Percentiles rank a stretch among this genome's conserved stretches.
These are phyloP conservation scores for Pyropia yezoensis DNA, from an alignment of 23 red algal species.

Conservation along the genomic window DNA sequence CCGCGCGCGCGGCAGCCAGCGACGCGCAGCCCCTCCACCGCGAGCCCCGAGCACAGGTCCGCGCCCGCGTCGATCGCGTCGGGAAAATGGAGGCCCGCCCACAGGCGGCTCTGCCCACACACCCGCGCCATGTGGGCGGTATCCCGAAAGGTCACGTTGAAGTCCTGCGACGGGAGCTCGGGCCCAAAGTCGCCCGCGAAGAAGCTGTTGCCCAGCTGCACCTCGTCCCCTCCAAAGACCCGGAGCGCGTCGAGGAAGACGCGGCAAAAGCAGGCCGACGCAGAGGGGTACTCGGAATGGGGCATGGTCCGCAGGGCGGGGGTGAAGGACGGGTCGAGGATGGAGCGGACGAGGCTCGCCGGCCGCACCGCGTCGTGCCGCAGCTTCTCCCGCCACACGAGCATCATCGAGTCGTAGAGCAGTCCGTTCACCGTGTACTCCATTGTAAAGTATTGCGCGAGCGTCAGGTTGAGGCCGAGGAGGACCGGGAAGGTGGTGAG, in stretches of 20 bases:
- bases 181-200: not conserved
- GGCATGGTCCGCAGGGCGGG: conserved; percentile 23
- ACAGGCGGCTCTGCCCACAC: conserved; percentile 33
- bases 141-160: conserved; percentile 15
- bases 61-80: conserved; percentile 6
- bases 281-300: conserved; percentile 30
- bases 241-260: not conserved
- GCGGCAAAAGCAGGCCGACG: conserved; percentile 9
- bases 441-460: conserved; percentile 11
- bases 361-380: conserved; percentile 25
- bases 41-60: conserved; percentile 13
- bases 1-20: too few relatives aligned
- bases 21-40: too few relatives aligned
- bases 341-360: too few relatives aligned
- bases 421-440: conserved; percentile 6
- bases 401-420: conserved; percentile 15
- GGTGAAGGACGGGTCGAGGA: too few relatives aligned
- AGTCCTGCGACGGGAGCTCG: not conserved
- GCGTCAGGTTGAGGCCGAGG: conserved; percentile 1
- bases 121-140: conserved; percentile 2
- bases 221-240: too few relatives aligned
- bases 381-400: conserved; percentile 31
- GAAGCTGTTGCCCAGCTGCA: too few relatives aligned
- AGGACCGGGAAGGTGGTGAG: too few relatives aligned
- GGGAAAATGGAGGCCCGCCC: conserved; percentile 38